Conservation (phyloP, 2,329 filamentous ascomycete genomes). For the Ophiostoma ips region DNA sequence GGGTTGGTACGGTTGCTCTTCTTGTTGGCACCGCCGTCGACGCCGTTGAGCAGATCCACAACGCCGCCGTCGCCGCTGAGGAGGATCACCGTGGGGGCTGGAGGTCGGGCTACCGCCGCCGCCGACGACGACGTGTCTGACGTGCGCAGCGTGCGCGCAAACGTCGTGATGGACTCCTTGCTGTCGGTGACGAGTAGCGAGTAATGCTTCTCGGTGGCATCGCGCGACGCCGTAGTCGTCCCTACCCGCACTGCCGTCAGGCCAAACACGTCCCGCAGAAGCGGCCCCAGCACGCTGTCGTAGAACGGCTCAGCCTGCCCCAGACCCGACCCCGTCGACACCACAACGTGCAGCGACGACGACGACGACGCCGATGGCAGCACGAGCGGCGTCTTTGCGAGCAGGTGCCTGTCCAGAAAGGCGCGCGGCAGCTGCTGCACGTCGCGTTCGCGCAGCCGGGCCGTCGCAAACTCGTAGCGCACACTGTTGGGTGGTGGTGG, state of each 20-base stretch:
- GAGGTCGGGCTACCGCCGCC: no score
- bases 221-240: not conserved
- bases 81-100: constrained; percentile 54
- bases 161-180: constrained; percentile 46
- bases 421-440: not conserved
- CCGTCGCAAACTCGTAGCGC: not conserved
- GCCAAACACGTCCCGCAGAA: constrained; percentile 34
- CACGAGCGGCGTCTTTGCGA: not conserved
- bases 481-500: not conserved
- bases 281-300: constrained; percentile 37
- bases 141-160: constrained; percentile 32
- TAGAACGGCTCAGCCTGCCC: constrained; percentile 43
- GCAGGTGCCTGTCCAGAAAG: not conserved
- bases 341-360: constrained; percentile 43
- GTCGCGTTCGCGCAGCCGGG: not conserved
- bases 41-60: constrained; percentile 65
- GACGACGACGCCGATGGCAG: not conserved
- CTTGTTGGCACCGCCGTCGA: constrained; percentile 1
- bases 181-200: constrained; percentile 49
- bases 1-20: constrained; percentile 18
- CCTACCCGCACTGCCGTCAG: constrained; percentile 16
- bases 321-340: constrained; percentile 54
- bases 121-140: constrained; percentile 2
- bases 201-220: constrained; percentile 22
- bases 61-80: constrained; percentile 81